These are phyloP conservation scores for Stephania yunnanensis DNA, from an alignment of 164 flowering plant species.

Conservation along the genomic window DNA sequence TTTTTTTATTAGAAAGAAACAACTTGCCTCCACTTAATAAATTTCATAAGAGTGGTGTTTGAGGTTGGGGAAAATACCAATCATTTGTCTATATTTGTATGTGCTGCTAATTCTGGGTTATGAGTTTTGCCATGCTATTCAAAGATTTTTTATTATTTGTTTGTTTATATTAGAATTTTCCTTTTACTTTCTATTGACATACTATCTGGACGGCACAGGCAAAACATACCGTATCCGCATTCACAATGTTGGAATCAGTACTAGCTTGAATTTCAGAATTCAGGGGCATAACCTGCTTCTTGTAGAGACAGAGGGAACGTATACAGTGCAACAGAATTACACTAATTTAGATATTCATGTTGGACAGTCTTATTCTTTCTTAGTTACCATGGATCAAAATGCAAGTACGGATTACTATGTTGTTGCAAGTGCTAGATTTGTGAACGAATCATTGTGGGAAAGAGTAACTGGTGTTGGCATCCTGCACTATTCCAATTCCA, in stretches of 20 bases:
- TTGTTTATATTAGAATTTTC: not conserved
- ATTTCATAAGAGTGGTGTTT: too few relatives aligned
- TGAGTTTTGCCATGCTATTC: not conserved
- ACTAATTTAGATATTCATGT: constrained; percentile 94
- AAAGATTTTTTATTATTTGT: not conserved
- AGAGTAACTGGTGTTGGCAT: constrained; percentile 90
- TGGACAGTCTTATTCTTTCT: constrained; percentile 94
- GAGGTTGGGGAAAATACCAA: too few relatives aligned
- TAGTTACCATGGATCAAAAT: constrained; percentile 95
- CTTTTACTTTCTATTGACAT: constrained; percentile 6
- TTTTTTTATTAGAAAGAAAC: too few relatives aligned
- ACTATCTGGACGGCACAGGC: constrained; percentile 41
- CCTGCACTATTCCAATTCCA: constrained; percentile 78
- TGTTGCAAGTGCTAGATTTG: constrained; percentile 95
- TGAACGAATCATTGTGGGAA: constrained; percentile 72
- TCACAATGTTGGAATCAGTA: constrained; percentile 85
- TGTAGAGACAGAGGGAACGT: constrained; percentile 89
- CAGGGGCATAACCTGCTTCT: constrained; percentile 76
- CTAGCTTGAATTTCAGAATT: constrained; percentile 92
- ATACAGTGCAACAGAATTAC: constrained; percentile 90
- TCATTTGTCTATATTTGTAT: too few relatives aligned
- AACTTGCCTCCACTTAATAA: too few relatives aligned
- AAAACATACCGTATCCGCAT: constrained; percentile 90
- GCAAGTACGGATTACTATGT: constrained; percentile 90
- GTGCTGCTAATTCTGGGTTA: too few relatives aligned